A percentile compares a stretch with the other conserved stretches of the same genome.
These are phyloP conservation scores for Letharia columbiana DNA, from an alignment of 495 filamentous ascomycete genomes.

Conservation along the genomic window DNA sequence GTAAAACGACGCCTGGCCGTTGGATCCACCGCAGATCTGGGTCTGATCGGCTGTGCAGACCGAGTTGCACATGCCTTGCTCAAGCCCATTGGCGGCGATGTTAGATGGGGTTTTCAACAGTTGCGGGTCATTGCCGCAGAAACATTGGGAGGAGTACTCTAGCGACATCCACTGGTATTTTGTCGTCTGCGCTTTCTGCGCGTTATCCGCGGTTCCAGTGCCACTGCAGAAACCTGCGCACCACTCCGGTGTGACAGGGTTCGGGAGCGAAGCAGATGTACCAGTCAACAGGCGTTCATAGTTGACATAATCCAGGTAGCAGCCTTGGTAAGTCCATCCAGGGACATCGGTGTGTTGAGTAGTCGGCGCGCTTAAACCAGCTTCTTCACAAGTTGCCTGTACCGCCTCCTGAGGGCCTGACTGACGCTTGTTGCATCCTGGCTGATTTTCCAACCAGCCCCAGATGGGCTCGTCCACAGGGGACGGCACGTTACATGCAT, in stretches of 20 bases:
- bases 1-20: background rate
- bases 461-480: constrained; percentile 4
- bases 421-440: constrained; percentile 2
- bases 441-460: constrained; percentile 5
- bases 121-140: constrained; percentile 19
- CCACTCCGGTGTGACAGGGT: background rate
- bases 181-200: constrained; percentile 12
- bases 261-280: background rate
- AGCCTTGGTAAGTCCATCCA: constrained; percentile 17
- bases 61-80: constrained; percentile 9
- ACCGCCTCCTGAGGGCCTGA: background rate
- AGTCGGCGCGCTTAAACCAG: background rate
- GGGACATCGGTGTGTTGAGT: constrained; percentile 2
- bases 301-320: constrained; percentile 14
- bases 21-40: constrained; percentile 12
- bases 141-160: constrained; percentile 24
- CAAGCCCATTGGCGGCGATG: background rate
- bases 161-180: constrained; percentile 17
- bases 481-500: background rate
- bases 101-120: background rate
- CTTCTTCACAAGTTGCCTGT: constrained; percentile 3
- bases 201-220: constrained; percentile 8
- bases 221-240: constrained; percentile 6
- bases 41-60: constrained; percentile 4
- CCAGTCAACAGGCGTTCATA: constrained; percentile 13